Base-by-base conservation (phyloP, 1,284 basidiomycete species). In the Volvariella surrecta region DNA sequence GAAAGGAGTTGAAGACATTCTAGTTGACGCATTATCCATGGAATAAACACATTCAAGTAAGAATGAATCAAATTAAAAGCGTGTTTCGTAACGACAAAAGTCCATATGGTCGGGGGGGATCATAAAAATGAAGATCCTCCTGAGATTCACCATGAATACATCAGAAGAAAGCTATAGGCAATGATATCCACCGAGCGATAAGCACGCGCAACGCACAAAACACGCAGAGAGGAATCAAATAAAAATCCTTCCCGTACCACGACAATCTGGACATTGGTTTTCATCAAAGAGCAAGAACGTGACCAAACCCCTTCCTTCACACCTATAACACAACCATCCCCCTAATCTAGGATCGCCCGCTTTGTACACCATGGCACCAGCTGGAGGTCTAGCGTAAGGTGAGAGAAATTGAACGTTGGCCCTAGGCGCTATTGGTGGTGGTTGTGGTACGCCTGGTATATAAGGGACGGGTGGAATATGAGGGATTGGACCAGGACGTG, bases 331-430 rank as follows among this genome's bases (percentile, higher is more conserved):
- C 46, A 73, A 45, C 34, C 61, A 52, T 0, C 86, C 85, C 1
- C 85, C 85, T 7, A 87, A 63, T 37, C 83, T 60, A n/a, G 79
- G 66, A 55, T 89, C 85, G 1, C 85, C 85, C 0, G 85, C 71
- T 1, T 50, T 48, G 45, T 79, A 71, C 10, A 82, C 71, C 1
- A 70, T 45, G 9, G 72, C 56, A 4, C 68, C 69, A 0, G 64
- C 65, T 1, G 70, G 68, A 3, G 64, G 53, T 1, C 48, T 44
- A 1, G 32, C 1, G 16, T 28, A 42, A 43, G 40, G 43, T 32
- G 47, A 44, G 39, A 42, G 44, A 44, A 16, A 9, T 40, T 8
- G n/a, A 20, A 44, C 34, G 13, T 43, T 30, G 6, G 51, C 45
- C 9, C 47, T 42, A 8, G 44, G 48, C 1, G 48, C 46, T 2